Percentiles rank a stretch among this genome's conserved stretches.
Evolutionary conservation across 768 basidiomycete genomes (phyloP).

Genomic region (Tylopilus felleus): DNA sequence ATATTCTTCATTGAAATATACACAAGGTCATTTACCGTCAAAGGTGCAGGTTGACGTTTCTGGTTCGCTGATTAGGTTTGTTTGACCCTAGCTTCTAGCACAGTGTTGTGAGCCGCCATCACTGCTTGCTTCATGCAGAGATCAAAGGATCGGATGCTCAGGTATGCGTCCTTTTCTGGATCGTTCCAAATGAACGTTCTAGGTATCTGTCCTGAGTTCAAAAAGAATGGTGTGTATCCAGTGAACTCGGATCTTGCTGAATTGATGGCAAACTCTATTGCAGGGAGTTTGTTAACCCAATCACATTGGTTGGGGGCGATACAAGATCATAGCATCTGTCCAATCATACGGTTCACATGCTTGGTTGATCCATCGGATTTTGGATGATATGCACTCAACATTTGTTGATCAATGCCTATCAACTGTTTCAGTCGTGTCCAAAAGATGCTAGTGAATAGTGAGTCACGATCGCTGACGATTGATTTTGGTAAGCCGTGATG

Average conservation of each 20-base stretch:
- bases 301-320: background rate
- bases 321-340: background rate
- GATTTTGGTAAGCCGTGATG: constrained; percentile 11
- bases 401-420: background rate
- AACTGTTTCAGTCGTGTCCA: background rate
- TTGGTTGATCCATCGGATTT: background rate
- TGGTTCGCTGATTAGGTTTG: no score
- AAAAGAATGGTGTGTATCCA: constrained; percentile 19
- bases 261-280: constrained; percentile 26
- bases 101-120: constrained; percentile 31
- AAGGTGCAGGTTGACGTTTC: no score
- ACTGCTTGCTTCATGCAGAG: constrained; percentile 27
- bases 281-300: constrained; percentile 10
- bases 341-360: background rate
- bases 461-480: constrained; percentile 26
- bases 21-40: no score
- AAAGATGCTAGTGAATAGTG: constrained; percentile 12
- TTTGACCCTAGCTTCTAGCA: no score
- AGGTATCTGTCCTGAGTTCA: constrained; percentile 9
- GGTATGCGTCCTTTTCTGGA: constrained; percentile 6
- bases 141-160: constrained; percentile 30
- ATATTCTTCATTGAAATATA: no score
- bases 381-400: background rate
- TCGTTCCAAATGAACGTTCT: constrained; percentile 19
- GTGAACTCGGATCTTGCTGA: constrained; percentile 11